These are phyloP conservation scores for Thermoascus crustaceus DNA, from an alignment of 2,329 filamentous ascomycete species.

Conservation along the genomic window DNA sequence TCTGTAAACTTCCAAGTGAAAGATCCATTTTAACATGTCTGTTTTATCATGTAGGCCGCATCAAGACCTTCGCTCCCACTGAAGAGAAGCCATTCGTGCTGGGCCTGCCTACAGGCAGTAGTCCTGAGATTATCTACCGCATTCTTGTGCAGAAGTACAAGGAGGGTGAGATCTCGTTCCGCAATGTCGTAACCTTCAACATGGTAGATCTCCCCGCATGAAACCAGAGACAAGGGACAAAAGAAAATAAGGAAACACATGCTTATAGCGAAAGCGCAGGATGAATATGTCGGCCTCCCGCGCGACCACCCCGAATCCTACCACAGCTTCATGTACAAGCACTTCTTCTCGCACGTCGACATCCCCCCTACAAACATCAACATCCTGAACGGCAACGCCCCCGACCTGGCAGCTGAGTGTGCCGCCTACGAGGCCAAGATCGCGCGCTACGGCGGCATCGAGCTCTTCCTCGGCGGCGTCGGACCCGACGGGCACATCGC, in stretches of 20 bases:
- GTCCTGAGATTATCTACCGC: slow-evolving; percentile 69
- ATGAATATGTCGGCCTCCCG: slow-evolving; percentile 79
- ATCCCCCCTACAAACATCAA: slow-evolving; percentile 75
- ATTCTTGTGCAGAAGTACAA: slow-evolving; percentile 53
- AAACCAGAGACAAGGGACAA: slow-evolving; percentile 3
- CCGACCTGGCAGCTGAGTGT: slow-evolving; percentile 68
- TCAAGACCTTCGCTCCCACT: slow-evolving; percentile 67
- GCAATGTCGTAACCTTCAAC: slow-evolving; percentile 85
- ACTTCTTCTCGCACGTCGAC: slow-evolving; percentile 82
- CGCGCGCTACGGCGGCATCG: slow-evolving; percentile 65
- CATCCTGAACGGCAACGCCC: slow-evolving; percentile 73
- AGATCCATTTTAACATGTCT: slow-evolving; percentile 4
- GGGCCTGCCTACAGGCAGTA: slow-evolving; percentile 75
- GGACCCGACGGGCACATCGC: slow-evolving; percentile 82
- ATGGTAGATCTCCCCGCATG: slow-evolving; percentile 51
- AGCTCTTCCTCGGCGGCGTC: slow-evolving; percentile 77
- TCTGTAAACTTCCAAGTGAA: too few relatives aligned
- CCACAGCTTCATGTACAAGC: slow-evolving; percentile 88
- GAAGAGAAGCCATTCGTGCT: slow-evolving; percentile 69
- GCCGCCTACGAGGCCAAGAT: slow-evolving; percentile 73
- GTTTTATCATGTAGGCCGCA: slow-evolving; percentile 51
- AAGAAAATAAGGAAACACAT: too few relatives aligned
- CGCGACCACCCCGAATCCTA: slow-evolving; percentile 79
- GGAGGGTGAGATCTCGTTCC: slow-evolving; percentile 61
- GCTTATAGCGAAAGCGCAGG: slow-evolving; percentile 38